phyloP scores from a whole-genome alignment of 169 alveolate species.

The Toxoplasma gondii region DNA sequence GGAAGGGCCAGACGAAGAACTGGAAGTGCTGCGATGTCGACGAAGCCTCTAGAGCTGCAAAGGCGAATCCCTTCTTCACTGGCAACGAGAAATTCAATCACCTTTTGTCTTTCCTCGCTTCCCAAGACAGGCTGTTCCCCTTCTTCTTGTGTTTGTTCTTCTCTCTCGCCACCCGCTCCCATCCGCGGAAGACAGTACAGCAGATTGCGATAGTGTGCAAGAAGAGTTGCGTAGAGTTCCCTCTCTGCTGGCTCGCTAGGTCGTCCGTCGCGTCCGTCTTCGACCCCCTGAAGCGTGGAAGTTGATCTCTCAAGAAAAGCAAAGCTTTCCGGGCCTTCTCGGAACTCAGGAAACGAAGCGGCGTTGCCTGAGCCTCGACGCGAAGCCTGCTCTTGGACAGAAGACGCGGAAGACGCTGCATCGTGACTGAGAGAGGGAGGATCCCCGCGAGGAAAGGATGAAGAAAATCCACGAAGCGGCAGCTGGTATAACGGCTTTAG shows the following conservation, averaged over 20 bases:
- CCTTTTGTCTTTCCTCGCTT: not conserved
- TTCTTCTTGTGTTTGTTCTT: not conserved
- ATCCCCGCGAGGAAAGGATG: no score
- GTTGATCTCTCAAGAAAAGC: no score
- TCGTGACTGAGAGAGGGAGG: no score
- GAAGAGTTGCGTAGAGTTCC: not conserved
- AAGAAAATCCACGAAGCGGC: no score
- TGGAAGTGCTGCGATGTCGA: not conserved
- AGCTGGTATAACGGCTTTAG: no score
- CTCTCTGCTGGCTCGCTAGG: not conserved
- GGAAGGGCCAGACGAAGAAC: not conserved
- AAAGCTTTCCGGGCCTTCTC: no score
- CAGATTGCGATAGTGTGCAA: not conserved
- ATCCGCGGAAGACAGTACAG: not conserved
- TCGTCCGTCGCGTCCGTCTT: not conserved
- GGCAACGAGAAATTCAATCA: conserved; percentile 14
- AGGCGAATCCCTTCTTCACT: conserved; percentile 4
- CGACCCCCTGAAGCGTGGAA: no score
- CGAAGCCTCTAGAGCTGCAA: not conserved
- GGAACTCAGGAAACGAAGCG: no score
- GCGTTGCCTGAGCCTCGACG: no score
- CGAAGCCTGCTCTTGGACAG: no score
- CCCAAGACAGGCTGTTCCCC: not conserved
- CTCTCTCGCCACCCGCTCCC: not conserved
- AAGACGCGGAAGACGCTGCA: no score